Base-by-base conservation (phyloP, 306 rosid species). In the Albizia julibrissin region DNA sequence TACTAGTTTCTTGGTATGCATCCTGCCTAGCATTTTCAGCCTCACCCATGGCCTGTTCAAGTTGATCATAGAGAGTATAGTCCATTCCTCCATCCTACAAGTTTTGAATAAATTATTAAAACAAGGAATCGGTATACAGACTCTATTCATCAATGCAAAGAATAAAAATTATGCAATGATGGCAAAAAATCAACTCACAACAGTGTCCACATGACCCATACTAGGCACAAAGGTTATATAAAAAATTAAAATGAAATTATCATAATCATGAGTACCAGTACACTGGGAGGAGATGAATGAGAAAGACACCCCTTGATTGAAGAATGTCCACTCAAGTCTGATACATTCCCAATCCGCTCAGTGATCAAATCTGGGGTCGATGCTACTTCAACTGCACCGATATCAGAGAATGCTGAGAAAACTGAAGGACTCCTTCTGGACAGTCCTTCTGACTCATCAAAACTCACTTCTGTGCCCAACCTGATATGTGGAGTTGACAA, bases 71-170 rank as follows among this genome's bases (percentile, higher is more conserved):
- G 49, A 93, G 85, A 78, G 54, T 47, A 64, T 84, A 91, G 73
- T 89, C 87, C 80, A 82, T 76, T 77, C 86, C 86, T 74, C 85
- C 91, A 82, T 91, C 94, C 99, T 95, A 92, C 86, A 72, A 82
- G 83, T 59, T 46, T 80, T 46, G 82, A 78, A 44, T 76, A 73
- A 74, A 81, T 34, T 14, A 58, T 27, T 43, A 75, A 70, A 64
- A 33, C 19, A 72, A 29, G 40, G 29, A 56, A 16, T 29, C n/a
- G 6, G 12, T 13, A 74, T 31, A 40, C 79, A 49, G 69, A 74
- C 79, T n/a, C 71, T 8, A 69, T 49, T 58, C 42, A 67, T 39
- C 43, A 39, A 42, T 39, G 22, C 40, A 34, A 64, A 42, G 39
- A 40, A 26, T 37, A 72, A 39, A 39, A 46, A 47, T 10, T 67